phyloP scores from a whole-genome alignment of 2,329 filamentous ascomycete genomes.

The Emmonsia crescens region DNA sequence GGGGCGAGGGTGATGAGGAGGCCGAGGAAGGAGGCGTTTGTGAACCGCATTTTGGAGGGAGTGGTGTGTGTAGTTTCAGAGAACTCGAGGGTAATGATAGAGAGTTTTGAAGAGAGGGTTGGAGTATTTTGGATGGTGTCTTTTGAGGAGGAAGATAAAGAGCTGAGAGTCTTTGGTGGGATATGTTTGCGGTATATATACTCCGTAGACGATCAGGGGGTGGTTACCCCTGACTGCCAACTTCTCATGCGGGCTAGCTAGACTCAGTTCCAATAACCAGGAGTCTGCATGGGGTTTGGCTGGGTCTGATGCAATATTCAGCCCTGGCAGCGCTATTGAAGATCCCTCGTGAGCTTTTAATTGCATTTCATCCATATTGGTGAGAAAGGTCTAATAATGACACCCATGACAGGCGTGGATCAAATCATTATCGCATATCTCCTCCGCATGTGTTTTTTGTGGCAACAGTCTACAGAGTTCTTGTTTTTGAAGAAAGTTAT shows the following conservation, averaged over 20 bases:
- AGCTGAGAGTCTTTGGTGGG: background rate
- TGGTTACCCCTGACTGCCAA: background rate
- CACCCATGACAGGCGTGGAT: background rate
- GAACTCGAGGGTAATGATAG: background rate
- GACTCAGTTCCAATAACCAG: background rate
- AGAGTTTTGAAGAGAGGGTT: background rate
- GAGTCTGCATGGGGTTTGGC: background rate
- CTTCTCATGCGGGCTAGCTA: background rate
- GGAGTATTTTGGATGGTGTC: background rate
- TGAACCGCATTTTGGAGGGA: background rate
- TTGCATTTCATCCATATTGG: background rate
- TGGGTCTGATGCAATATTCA: background rate
- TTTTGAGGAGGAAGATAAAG: background rate
- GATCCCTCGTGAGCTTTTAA: background rate
- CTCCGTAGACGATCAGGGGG: background rate
- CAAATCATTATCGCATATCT: background rate
- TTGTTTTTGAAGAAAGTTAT: background rate
- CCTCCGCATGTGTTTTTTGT: background rate
- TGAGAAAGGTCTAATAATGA: background rate
- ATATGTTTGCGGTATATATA: background rate
- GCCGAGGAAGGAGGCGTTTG: background rate
- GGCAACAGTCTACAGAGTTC: background rate
- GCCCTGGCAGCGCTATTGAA: background rate
- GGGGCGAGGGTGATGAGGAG: background rate
- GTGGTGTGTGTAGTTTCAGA: background rate